A percentile compares a stretch with the other conserved stretches of the same genome.
phyloP scores from a whole-genome alignment of 352 stramenopile species.

The Globisporangium irregulare region DNA sequence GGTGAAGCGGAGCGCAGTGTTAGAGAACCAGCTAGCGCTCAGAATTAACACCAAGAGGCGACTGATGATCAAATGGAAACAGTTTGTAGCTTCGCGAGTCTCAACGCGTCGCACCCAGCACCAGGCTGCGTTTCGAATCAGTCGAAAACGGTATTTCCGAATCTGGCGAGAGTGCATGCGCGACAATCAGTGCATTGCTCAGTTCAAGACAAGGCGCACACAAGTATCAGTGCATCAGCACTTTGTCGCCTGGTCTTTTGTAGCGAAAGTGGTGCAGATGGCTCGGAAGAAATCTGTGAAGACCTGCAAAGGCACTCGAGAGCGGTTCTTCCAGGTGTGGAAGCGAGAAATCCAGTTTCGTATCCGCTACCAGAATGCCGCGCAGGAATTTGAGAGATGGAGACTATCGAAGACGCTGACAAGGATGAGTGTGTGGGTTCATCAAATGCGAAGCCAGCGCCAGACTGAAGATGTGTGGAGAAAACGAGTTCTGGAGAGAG shows the following conservation, averaged over 20 bases:
- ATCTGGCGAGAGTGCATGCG: constrained; percentile 11
- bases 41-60: neutral
- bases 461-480: neutral
- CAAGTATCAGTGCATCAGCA: neutral
- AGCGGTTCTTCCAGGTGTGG: constrained; percentile 9
- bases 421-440: neutral
- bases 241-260: constrained; percentile 24
- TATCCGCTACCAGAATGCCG: neutral
- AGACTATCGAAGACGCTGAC: neutral
- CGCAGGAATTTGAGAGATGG: neutral
- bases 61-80: constrained; percentile 1
- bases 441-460: neutral
- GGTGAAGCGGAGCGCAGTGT: neutral
- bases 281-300: constrained; percentile 1
- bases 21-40: neutral
- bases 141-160: constrained; percentile 15
- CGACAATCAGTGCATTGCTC: constrained; percentile 1
- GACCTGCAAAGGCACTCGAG: neutral
- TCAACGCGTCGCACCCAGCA: neutral
- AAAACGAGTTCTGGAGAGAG: neutral
- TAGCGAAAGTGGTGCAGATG: constrained; percentile 20
- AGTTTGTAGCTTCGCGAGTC: neutral
- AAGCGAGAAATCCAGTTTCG: neutral
- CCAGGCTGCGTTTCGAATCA: constrained; percentile 2
- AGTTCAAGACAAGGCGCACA: neutral